Evolutionary conservation across 305 asterid species (phyloP), one percentile per base, ranked within the genome.

Genomic region (Ilex paraguariensis): DNA sequence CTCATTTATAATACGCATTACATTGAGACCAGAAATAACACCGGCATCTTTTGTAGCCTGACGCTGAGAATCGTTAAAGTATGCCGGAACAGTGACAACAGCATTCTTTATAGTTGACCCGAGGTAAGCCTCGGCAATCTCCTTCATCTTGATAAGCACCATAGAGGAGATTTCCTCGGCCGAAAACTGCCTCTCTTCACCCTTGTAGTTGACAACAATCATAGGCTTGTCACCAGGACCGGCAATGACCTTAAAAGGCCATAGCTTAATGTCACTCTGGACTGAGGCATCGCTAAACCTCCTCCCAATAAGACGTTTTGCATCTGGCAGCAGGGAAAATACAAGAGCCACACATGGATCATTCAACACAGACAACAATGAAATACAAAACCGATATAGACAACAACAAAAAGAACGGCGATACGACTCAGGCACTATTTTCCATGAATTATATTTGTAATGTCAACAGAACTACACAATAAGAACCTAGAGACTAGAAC

Each of bases 1-100:
- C 70, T 87, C 95, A 7, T 87, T 87, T 61, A 87, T 84, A 44
- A 87, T 84, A 39, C 95, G 91, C 91, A 87, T 77, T 51, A 87
- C 95, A 54, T 87, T 84, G 31, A 87, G 79, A n/a, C 95, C 95
- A 39, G 91, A 81, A 61, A 87, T 87, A 0, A 84, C 91, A 11
- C 91, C 95, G 7, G 95, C 95, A 72, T 87, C 91, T 68, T 84
- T 84, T 28, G 95, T 87, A 16, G 95, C 91, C 62, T 87, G 95
- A 40, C 95, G 87, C 66, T 87, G 95, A 3, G 95, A 84, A 61
- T 87, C 89, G n/a, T 84, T 84, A 75, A 82, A 82, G 81, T 82
- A 81, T 0, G 90, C 95, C 31, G 95, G 91, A n/a, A 82, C 95
- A 0, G 95, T 84, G 31, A 87, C 92, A 21, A 87, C 95, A 1